Evolutionary conservation across 2,329 filamentous ascomycete genomes (phyloP).

Genomic region (Aspergillus hortae): DNA sequence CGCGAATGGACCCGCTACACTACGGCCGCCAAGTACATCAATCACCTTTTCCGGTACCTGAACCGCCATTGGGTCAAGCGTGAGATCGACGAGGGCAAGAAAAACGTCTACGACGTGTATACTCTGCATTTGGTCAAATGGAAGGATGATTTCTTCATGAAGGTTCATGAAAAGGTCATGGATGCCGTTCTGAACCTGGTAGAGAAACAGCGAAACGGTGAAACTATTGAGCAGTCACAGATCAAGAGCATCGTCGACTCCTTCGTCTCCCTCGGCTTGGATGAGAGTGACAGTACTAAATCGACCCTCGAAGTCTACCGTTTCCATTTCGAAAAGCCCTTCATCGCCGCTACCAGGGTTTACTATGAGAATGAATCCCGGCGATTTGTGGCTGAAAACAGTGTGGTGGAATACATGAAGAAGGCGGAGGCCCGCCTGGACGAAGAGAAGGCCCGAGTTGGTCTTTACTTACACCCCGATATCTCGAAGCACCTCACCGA

Average conservation of each 20-base stretch:
- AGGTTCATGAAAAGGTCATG: conserved; percentile 87
- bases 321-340: conserved; percentile 87
- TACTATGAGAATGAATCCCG: conserved; percentile 94
- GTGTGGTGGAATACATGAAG: conserved; percentile 99
- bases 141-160: conserved; percentile 84
- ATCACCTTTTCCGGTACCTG: conserved; percentile 92
- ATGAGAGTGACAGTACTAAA: conserved; percentile 89
- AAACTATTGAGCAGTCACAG: conserved; percentile 95
- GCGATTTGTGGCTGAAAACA: conserved; percentile 93
- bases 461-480: conserved; percentile 85
- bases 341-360: conserved; percentile 74
- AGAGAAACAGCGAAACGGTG: conserved; percentile 93
- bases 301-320: conserved; percentile 94
- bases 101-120: conserved; percentile 97
- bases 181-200: conserved; percentile 89
- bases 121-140: conserved; percentile 94
- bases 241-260: conserved; percentile 97
- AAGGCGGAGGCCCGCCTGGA: conserved; percentile 87
- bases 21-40: conserved; percentile 92
- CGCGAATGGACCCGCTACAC: conserved; percentile 96
- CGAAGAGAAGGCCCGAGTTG: conserved; percentile 92
- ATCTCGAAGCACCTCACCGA: conserved; percentile 82
- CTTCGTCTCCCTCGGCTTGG: conserved; percentile 89
- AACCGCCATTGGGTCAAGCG: conserved; percentile 99
- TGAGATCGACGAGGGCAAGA: conserved; percentile 98